phyloP scores from a whole-genome alignment of 2,329 filamentous ascomycete species.

The Elsinoe necatrix region DNA sequence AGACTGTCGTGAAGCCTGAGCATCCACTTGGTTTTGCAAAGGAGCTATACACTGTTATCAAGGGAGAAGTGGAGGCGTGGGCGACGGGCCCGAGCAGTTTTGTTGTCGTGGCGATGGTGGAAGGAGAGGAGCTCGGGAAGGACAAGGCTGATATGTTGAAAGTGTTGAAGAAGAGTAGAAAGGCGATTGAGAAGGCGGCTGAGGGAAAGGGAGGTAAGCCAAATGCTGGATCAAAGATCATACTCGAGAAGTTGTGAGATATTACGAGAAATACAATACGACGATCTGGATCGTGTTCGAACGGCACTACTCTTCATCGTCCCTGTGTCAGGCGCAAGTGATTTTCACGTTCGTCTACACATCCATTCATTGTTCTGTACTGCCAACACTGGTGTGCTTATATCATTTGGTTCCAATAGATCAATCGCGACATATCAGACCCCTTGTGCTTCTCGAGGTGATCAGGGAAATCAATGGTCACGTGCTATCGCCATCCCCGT shows the following conservation, averaged over 20 bases:
- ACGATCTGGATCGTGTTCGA: not conserved
- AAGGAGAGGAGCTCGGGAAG: conserved; percentile 58
- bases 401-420: no score
- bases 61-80: conserved; percentile 68
- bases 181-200: conserved; percentile 59
- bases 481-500: no score
- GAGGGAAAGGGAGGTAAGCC: conserved; percentile 36
- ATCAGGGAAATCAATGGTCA: no score
- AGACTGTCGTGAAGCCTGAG: conserved; percentile 60
- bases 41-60: conserved; percentile 72
- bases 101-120: conserved; percentile 71
- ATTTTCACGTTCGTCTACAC: no score
- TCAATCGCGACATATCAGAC: no score
- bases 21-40: conserved; percentile 74
- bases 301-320: no score
- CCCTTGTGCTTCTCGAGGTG: no score
- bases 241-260: conserved; percentile 34
- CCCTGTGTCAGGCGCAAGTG: no score
- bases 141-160: conserved; percentile 56
- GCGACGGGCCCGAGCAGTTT: conserved; percentile 80
- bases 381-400: no score
- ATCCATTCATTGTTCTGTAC: no score
- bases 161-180: conserved; percentile 64
- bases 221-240: conserved; percentile 41
- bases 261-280: not conserved